phyloP scores from a whole-genome alignment of 441 rosid genomes.

The Syzygium malaccense region DNA sequence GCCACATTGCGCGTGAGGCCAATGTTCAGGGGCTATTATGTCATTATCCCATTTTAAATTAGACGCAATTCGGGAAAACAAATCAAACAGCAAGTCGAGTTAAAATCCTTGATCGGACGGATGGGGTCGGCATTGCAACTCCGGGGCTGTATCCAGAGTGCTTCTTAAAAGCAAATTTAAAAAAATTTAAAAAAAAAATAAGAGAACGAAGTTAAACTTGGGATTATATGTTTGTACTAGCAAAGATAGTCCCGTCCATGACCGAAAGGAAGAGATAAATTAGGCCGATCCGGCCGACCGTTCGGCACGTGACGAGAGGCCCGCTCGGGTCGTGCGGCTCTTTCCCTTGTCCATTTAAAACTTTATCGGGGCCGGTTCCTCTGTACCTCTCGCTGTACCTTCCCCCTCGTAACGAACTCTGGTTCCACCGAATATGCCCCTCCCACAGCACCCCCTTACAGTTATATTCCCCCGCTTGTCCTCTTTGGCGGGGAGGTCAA shows the following conservation, averaged over 20 bases:
- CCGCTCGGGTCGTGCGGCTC: conserved; percentile 21
- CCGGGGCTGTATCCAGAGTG: background rate
- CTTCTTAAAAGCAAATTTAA: background rate
- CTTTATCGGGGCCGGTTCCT: conserved; percentile 12
- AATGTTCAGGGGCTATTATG: too few species aligned
- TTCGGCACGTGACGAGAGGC: conserved; percentile 33
- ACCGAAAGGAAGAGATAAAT: background rate
- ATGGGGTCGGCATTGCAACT: too few species aligned
- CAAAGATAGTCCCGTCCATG: conserved; percentile 23
- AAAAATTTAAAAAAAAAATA: too few species aligned
- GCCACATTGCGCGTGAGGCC: too few species aligned
- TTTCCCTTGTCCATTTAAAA: conserved; percentile 16
- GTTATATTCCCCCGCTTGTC: background rate
- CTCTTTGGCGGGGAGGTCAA: background rate
- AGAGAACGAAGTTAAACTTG: background rate
- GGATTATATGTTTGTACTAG: background rate
- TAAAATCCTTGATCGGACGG: background rate
- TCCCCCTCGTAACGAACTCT: background rate
- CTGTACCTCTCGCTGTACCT: conserved; percentile 10
- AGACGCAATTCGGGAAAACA: background rate
- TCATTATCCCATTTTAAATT: background rate
- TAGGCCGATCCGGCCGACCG: background rate
- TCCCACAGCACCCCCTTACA: background rate
- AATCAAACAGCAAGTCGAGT: too few species aligned
- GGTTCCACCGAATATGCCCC: background rate